Evolutionary conservation across 2,329 filamentous ascomycete genomes (phyloP).

Genomic region (Elsinoe perseae): DNA sequence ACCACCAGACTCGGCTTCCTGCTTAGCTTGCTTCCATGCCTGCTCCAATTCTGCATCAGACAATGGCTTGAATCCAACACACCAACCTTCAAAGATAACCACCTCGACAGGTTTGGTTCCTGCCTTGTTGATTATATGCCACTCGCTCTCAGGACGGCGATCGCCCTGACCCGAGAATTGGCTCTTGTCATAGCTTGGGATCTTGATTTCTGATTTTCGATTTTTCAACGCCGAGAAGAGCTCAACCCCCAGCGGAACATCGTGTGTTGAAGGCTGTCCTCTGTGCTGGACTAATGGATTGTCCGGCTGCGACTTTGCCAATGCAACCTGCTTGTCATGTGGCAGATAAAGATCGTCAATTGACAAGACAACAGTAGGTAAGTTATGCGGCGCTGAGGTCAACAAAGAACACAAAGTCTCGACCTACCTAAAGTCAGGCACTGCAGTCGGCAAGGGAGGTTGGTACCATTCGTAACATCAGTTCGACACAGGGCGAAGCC

Average conservation of each 20-base stretch:
- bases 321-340: constrained; percentile 57
- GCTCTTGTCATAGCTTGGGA: constrained; percentile 81
- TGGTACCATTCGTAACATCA: background rate
- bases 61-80: constrained; percentile 69
- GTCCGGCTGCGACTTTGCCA: constrained; percentile 56
- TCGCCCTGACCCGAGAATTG: constrained; percentile 69
- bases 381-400: constrained; percentile 47
- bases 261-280: constrained; percentile 78
- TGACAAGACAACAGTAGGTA: constrained; percentile 64
- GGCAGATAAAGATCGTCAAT: constrained; percentile 86
- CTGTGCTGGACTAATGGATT: constrained; percentile 75
- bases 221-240: constrained; percentile 55
- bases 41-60: constrained; percentile 46
- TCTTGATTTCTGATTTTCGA: constrained; percentile 44
- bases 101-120: constrained; percentile 47
- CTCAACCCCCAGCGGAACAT: constrained; percentile 54
- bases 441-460: background rate
- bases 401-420: constrained; percentile 57
- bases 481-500: background rate
- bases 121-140: constrained; percentile 52
- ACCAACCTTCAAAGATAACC: constrained; percentile 86
- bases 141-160: constrained; percentile 54
- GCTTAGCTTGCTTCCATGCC: constrained; percentile 45
- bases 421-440: constrained; percentile 36
- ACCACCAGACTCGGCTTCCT: constrained; percentile 41